Base-by-base conservation (phyloP, 352 stramenopile genomes). In the Phytophthora nicotianae region DNA sequence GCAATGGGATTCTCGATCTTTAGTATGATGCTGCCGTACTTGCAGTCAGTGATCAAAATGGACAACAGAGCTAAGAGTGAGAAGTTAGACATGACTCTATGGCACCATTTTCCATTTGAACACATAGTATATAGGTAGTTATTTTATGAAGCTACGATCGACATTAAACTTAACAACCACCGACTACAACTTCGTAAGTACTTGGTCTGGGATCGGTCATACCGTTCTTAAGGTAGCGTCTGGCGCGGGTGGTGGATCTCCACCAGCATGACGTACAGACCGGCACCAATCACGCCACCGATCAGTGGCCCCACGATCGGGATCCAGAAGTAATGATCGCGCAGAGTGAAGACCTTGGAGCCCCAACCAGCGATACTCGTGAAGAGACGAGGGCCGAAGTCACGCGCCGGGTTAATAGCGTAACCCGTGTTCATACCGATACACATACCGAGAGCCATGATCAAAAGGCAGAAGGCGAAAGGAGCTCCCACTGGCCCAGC, bases 351-450 rank as follows among this genome's bases (percentile, higher is more conserved):
- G 14, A 80, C 70, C 50, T 80, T 70, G 37, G 62, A 74, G 33
- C 74, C 70, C 68, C 70, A 83, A 23, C 72, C 74, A 27, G 70
- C 68, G 23, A 68, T 50, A 14, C 43, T 55, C 7, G 62, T 68
- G 41, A 77, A 63, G 19, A 83, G 54, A 51, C 74, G 74, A 52
- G 74, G 70, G 21, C 69, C 74, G 10, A 86, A 72, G 59, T 86
- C 77, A 27, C 72, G 68, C 5, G 77, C 77, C 0, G 74, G 74
- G 51, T 86, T 86, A 23, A 86, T 60, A 5, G 74, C 73, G 55
- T 79, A 82, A 43, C 74, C 74, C 8, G 77, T 79, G 53, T 82
- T 83, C 60, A 76, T 75, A 29, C 79, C 79, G 35, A 88, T 78
- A 20, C 65, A 68, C 70, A 89, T 86, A 20, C 79, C 74, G 20